Evolutionary conservation across 805 yeast species (phyloP).

Genomic region (Pichia nanzhaoensis): DNA sequence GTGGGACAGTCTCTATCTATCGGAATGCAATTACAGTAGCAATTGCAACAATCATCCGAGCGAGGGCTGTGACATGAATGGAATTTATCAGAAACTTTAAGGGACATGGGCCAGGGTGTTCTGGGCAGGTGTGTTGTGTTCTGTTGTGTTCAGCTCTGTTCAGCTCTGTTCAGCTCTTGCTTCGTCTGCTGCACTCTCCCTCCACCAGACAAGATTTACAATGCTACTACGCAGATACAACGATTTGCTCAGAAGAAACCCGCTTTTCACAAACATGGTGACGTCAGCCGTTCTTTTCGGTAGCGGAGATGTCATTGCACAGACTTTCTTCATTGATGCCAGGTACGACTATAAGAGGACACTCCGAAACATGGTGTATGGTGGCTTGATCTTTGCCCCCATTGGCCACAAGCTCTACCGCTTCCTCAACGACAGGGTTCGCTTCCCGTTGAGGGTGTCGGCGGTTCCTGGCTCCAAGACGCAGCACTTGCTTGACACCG

Average conservation of each 20-base stretch:
- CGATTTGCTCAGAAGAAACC: slow-evolving; percentile 23
- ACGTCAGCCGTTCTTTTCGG: slow-evolving; percentile 59
- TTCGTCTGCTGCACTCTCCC: no score
- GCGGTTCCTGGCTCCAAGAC: slow-evolving; percentile 7
- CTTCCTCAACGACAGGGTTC: slow-evolving; percentile 35
- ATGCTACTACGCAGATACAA: not conserved
- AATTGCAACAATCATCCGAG: no score
- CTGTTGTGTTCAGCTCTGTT: no score
- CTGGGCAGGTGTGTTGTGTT: no score
- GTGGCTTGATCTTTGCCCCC: slow-evolving; percentile 69
- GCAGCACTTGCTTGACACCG: slow-evolving; percentile 29
- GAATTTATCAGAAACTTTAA: no score
- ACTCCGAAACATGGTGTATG: slow-evolving; percentile 59
- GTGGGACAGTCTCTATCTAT: no score
- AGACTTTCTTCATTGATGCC: slow-evolving; percentile 30
- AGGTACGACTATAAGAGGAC: not conserved
- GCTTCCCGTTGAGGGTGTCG: slow-evolving; percentile 29
- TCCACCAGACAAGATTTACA: not conserved
- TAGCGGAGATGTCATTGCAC: slow-evolving; percentile 71
- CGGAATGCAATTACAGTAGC: no score
- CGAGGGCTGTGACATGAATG: no score
- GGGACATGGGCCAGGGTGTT: no score
- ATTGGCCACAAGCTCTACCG: slow-evolving; percentile 69
- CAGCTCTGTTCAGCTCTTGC: no score
- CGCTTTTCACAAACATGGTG: slow-evolving; percentile 39